A percentile compares a stretch with the other conserved stretches of the same genome.
Conservation (phyloP, 441 rosid species). For the Jatropha multifida region DNA sequence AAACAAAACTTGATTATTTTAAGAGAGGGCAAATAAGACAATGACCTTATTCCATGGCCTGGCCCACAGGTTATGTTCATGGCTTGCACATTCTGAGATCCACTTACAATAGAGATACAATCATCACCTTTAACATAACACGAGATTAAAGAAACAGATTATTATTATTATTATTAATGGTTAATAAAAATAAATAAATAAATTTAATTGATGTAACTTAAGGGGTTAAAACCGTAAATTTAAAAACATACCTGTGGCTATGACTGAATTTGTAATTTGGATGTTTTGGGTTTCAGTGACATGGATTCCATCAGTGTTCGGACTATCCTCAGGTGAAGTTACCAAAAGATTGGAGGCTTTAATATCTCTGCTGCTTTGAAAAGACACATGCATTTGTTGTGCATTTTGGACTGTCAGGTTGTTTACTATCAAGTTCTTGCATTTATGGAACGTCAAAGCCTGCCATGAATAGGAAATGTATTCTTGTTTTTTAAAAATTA, state of each 20-base stretch:
- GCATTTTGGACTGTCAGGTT: conserved; percentile 58
- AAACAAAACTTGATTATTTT: background rate
- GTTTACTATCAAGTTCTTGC: conserved; percentile 46
- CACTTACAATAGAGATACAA: conserved; percentile 76
- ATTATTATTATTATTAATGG: background rate
- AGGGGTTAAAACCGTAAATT: background rate
- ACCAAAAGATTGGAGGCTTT: conserved; percentile 41
- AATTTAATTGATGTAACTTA: too few relatives aligned
- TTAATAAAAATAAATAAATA: background rate
- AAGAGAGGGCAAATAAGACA: background rate
- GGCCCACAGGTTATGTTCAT: conserved; percentile 68
- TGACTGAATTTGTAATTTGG: conserved; percentile 39
- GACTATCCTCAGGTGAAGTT: conserved; percentile 59
- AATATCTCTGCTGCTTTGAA: conserved; percentile 50
- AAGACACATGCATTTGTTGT: conserved; percentile 68
- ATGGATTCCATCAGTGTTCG: conserved; percentile 90
- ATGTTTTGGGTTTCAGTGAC: conserved; percentile 54
- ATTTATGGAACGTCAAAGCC: conserved; percentile 61
- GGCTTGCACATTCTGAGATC: conserved; percentile 60
- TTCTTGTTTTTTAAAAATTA: too few relatives aligned
- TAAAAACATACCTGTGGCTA: conserved; percentile 56
- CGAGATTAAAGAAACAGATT: background rate
- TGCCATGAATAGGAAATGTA: conserved; percentile 15
- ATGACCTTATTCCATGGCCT: conserved; percentile 92
- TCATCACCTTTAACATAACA: conserved; percentile 59